Base-by-base conservation (phyloP, 345 rosid species). In the Brassica napus region DNA sequence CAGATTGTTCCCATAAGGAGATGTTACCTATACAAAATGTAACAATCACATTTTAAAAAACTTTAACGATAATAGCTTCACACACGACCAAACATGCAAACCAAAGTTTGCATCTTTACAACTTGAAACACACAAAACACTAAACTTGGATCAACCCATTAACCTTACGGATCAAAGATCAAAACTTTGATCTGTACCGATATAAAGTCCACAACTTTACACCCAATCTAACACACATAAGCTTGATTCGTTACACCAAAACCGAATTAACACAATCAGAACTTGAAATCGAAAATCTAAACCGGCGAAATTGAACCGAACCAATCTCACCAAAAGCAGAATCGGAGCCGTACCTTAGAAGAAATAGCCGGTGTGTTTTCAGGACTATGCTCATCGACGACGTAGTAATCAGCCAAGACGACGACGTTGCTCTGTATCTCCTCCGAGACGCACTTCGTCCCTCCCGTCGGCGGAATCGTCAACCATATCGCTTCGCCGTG, bases 391-490 rank as follows among this genome's bases (percentile, higher is more conserved):
- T 90, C 96, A 71, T 88, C 90, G 77, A 94, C 83, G 62, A 90
- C 89, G 75, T 85, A 84, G 80, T 89, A 94, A 83, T 92, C 91
- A 37, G 92, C 91, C 75, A 94, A 78, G 65, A 94, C 97, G 66
- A 94, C 90, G 28, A 90, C 92, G 92, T 86, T 84, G 86, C 67
- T 85, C 42, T 89, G 94, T 81, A 94, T 92, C 87, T 92, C 97
- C 92, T 94, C 98, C 14, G 97, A 94, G 12, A 94, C 84, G 54
- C 98, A 94, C 92, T 94, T 94, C 55, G 94, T 87, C 58, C 82
- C 82, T 69, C 97, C 98, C 15, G 94, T 31, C 82, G 87, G 65
- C 23, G 98, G 97, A 80, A 94, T 85, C 83, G 89, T 82, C 42
- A 92, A 74, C 98, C 97, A 94, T 60, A 94, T 35, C 28, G 91